Percentiles rank a stretch among this genome's conserved stretches.
Evolutionary conservation across 352 stramenopile genomes (phyloP).

Genomic region (Phytophthora palmivora): DNA sequence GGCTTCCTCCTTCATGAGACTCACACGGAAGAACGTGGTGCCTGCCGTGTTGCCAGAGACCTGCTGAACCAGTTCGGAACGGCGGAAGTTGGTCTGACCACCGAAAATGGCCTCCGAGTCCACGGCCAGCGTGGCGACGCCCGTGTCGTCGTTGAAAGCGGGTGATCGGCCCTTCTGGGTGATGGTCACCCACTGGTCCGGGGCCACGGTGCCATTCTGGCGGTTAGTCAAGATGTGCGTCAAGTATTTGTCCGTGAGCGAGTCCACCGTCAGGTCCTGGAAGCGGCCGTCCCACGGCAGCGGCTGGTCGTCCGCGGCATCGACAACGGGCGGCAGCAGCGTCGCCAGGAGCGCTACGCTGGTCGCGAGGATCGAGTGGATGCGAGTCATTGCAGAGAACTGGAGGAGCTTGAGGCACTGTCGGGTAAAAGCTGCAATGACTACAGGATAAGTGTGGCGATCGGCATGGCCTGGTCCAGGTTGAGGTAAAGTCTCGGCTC

Average conservation of each 20-base stretch:
- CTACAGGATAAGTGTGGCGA: constrained; percentile 16
- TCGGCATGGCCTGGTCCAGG: constrained; percentile 6
- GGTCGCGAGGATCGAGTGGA: constrained; percentile 31
- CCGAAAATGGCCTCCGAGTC: constrained; percentile 66
- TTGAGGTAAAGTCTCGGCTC: constrained; percentile 26
- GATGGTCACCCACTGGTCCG: constrained; percentile 60
- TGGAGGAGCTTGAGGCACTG: constrained; percentile 1
- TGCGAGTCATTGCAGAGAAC: constrained; percentile 21
- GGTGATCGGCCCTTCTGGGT: constrained; percentile 49
- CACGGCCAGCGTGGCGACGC: constrained; percentile 64
- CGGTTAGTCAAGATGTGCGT: constrained; percentile 74
- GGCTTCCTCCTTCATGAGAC: constrained; percentile 54
- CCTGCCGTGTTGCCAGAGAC: constrained; percentile 42
- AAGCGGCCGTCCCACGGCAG: constrained; percentile 69
- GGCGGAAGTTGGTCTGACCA: constrained; percentile 66
- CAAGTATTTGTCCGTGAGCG: constrained; percentile 63
- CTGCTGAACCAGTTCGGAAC: constrained; percentile 73
- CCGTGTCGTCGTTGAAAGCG: constrained; percentile 67
- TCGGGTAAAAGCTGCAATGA: constrained; percentile 32
- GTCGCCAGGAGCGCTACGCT: constrained; percentile 27
- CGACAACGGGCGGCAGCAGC: constrained; percentile 20
- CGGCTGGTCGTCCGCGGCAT: constrained; percentile 39
- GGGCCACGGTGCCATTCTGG: constrained; percentile 47
- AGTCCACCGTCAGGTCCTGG: constrained; percentile 58
- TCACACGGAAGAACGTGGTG: constrained; percentile 71